Conservation (phyloP, 2,329 filamentous ascomycete genomes). For the Teratosphaeria nubilosa region DNA sequence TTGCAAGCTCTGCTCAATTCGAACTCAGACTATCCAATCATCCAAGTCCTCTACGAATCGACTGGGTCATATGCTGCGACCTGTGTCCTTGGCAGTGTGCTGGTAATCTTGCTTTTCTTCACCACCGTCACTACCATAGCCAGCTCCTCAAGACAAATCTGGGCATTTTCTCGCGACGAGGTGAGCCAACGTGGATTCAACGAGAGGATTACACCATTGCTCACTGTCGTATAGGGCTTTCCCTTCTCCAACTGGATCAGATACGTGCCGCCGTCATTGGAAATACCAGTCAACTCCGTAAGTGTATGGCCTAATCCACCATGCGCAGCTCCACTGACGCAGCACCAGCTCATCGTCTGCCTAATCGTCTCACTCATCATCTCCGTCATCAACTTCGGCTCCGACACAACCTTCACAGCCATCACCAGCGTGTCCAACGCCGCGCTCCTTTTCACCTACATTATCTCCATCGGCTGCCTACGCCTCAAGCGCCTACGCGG, state of each 20-base stretch:
- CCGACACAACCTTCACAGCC: constrained; percentile 30
- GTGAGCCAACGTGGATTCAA: constrained; percentile 4
- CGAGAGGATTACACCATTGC: neutral
- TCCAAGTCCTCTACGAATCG: constrained; percentile 21
- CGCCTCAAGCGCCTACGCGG: constrained; percentile 22
- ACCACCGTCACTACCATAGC: constrained; percentile 26
- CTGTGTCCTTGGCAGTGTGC: constrained; percentile 19
- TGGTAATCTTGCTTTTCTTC: constrained; percentile 26
- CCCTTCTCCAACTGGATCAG: constrained; percentile 26
- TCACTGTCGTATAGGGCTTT: constrained; percentile 16
- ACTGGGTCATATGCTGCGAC: constrained; percentile 23
- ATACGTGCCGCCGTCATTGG: constrained; percentile 19
- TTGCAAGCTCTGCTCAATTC: constrained; percentile 15
- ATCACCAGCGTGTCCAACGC: constrained; percentile 31
- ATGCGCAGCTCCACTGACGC: neutral
- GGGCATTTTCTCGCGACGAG: constrained; percentile 25
- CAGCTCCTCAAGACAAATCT: constrained; percentile 23
- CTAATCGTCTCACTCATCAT: constrained; percentile 24
- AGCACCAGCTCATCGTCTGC: constrained; percentile 16
- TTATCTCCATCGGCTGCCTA: constrained; percentile 24
- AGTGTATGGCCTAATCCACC: neutral
- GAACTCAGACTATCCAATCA: constrained; percentile 19
- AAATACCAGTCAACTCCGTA: constrained; percentile 25
- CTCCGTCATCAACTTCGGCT: constrained; percentile 34
- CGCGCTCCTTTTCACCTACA: constrained; percentile 24